Percentiles rank a stretch among this genome's conserved stretches.
phyloP scores from a whole-genome alignment of 805 yeast genomes.

The Metschnikowia kofuensis region DNA sequence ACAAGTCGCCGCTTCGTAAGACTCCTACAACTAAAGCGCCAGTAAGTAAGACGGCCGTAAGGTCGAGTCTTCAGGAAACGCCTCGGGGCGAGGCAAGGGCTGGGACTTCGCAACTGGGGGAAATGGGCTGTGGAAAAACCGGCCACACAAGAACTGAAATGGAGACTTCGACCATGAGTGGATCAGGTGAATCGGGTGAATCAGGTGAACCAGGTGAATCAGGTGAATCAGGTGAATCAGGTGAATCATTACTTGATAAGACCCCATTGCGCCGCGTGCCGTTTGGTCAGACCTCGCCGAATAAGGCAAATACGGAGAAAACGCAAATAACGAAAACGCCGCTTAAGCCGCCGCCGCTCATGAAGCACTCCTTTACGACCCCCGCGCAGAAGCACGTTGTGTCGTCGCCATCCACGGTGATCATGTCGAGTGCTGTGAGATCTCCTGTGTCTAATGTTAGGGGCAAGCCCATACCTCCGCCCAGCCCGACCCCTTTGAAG shows the following conservation, averaged over 20 bases:
- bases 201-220: too few species aligned
- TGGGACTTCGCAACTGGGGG: too few species aligned
- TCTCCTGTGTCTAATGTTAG: conserved; percentile 14
- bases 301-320: too few species aligned
- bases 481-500: conserved; percentile 41
- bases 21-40: background rate
- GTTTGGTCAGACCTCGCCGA: too few species aligned
- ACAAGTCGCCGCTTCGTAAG: background rate
- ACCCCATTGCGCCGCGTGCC: too few species aligned
- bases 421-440: conserved; percentile 32
- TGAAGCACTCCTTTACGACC: conserved; percentile 18
- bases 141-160: background rate
- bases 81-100: too few species aligned
- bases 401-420: conserved; percentile 44
- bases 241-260: too few species aligned
- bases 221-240: too few species aligned
- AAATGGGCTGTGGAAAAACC: background rate
- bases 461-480: conserved; percentile 17
- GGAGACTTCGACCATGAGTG: too few species aligned
- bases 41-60: too few species aligned
- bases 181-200: too few species aligned
- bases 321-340: conserved; percentile 13
- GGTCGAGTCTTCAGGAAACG: too few species aligned
- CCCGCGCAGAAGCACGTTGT: conserved; percentile 31
- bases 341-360: conserved; percentile 8